Base-by-base conservation (phyloP, 2,329 filamentous ascomycete species). In the Cladosporium sp. region DNA sequence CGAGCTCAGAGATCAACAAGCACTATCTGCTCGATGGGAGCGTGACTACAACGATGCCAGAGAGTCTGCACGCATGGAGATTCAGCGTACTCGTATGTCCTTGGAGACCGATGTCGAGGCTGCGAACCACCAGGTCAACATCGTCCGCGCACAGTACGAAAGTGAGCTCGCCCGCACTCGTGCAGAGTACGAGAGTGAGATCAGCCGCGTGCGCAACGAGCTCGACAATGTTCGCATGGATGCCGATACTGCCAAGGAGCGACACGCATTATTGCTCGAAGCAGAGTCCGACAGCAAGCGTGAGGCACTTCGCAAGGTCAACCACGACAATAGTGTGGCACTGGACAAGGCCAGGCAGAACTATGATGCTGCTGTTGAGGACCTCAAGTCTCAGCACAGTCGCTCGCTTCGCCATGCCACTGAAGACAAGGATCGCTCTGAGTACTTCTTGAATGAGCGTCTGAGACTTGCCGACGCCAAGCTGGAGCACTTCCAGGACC, bases 81-180 rank as follows among this genome's bases (percentile, higher is more conserved):
- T 95, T 44, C 87, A 93, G 71, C 87, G 90, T 47, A 90, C 87
- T 13, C 88, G 89, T 59, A 83, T 87, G 61, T 81, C 90, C 4
- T 80, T 96, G 78, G 88, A 96, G 71, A 82, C 83, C 12, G 90
- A 97, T 68, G 78, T 97, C 34, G 91, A 96, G 58, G 80, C 85
- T 37, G 89, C 92, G 52, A 94, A 92, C 68, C 86, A 90, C 70
- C 88, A 96, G 66, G 88, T 93, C 72, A 93, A 95, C 67, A 83
- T 88, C 56, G 85, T 93, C 25, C 88, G 91, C 53, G 85, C 88
- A 47, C 88, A 93, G 66, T 82, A 95, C 10, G 91, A 96, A 70
- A 85, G 87, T 58, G 89, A 96, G 70, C 83, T 94, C 59, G 75
- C 80, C 24, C 86, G 86, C 66, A 76, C 91, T 25, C 86, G 90